Percentiles rank a stretch among this genome's conserved stretches.
Conservation (phyloP, 2,329 filamentous ascomycete species). For the Fusarium mangiferae region DNA sequence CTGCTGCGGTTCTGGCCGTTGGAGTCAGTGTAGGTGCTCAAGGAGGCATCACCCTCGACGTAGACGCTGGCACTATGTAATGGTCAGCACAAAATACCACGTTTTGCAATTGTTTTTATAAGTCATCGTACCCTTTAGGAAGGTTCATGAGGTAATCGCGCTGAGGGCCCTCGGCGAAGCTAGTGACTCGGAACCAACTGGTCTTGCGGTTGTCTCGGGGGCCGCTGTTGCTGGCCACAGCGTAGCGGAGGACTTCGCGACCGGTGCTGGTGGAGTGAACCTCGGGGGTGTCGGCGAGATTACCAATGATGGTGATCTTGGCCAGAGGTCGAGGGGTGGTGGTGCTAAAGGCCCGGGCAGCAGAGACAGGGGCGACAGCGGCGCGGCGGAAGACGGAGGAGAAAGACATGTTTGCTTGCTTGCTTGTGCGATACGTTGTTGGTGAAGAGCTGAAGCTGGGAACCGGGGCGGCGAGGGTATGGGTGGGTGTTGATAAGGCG, state of each 20-base stretch:
- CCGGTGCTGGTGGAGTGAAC: constrained; percentile 75
- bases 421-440: background rate
- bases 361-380: constrained; percentile 57
- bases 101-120: background rate
- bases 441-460: constrained; percentile 5
- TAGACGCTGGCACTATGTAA: constrained; percentile 76
- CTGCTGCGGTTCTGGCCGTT: constrained; percentile 74
- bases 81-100: constrained; percentile 16
- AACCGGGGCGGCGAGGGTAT: constrained; percentile 1
- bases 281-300: constrained; percentile 84
- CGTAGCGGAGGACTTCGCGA: constrained; percentile 79
- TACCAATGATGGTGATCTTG: constrained; percentile 86
- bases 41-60: constrained; percentile 83
- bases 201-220: constrained; percentile 76
- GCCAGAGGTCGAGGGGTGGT: constrained; percentile 74
- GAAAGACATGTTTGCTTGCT: constrained; percentile 54
- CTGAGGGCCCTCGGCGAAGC: constrained; percentile 76
- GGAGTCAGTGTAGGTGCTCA: constrained; percentile 72
- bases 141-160: constrained; percentile 78
- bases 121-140: constrained; percentile 82
- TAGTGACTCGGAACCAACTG: constrained; percentile 85
- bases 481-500: constrained; percentile 14
- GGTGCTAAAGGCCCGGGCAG: constrained; percentile 79
- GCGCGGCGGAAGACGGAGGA: constrained; percentile 65
- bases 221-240: constrained; percentile 76